Evolutionary conservation across 257 asterid genomes (phyloP).

Genomic region (Solanum pennellii): DNA sequence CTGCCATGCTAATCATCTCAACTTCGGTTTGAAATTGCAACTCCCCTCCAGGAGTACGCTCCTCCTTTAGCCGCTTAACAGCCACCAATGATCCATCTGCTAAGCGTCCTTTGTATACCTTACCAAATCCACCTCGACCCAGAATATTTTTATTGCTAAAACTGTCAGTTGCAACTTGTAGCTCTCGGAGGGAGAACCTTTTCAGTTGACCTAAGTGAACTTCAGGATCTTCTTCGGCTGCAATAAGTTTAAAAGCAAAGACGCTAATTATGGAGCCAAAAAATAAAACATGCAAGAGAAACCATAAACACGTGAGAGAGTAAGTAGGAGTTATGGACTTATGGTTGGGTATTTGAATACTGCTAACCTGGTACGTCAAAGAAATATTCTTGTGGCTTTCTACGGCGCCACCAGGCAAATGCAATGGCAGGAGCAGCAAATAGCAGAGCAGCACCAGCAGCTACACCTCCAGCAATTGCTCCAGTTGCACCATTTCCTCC

Average conservation of each 20-base stretch:
- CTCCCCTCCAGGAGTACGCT: constrained; percentile 55
- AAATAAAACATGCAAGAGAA: not conserved
- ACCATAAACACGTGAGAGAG: not conserved
- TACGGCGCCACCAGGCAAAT: constrained; percentile 54
- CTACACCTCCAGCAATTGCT: constrained; percentile 50
- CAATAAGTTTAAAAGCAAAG: not conserved
- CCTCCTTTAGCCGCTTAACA: constrained; percentile 43
- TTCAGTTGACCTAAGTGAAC: constrained; percentile 46
- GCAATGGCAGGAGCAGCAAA: constrained; percentile 47
- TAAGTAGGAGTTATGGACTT: not conserved
- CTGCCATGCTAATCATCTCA: constrained; percentile 53
- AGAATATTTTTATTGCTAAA: constrained; percentile 43
- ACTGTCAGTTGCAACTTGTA: constrained; percentile 48
- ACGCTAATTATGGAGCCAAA: not conserved
- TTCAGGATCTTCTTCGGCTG: constrained; percentile 52
- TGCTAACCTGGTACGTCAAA: constrained; percentile 44
- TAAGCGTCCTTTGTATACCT: constrained; percentile 44
- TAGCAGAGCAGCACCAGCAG: constrained; percentile 52
- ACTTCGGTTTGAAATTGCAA: constrained; percentile 50
- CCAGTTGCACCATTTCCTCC: constrained; percentile 41
- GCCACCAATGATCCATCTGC: constrained; percentile 49
- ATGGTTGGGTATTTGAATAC: not conserved
- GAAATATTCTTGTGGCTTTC: constrained; percentile 39
- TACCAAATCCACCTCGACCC: constrained; percentile 51
- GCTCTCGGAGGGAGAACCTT: constrained; percentile 38